Evolutionary conservation across 306 rosid genomes (phyloP), one percentile per base, ranked within the genome.

Genomic region (Quercus robur): DNA sequence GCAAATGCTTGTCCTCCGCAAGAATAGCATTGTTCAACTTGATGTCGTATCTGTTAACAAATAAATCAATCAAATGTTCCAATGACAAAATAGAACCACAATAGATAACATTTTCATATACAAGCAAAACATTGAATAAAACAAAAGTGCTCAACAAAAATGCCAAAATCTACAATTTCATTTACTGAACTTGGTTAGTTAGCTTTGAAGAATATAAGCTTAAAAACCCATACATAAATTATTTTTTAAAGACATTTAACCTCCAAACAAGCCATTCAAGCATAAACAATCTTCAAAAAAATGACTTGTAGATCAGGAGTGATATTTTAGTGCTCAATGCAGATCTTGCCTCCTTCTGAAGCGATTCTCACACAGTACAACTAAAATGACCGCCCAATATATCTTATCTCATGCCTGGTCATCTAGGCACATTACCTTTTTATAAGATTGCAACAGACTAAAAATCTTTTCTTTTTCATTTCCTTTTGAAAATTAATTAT

Each of bases 1-100:
- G 89, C 76, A 90, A 84, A 86, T 94, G 97, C 84, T 92, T 94
- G 38, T 92, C 98, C 86, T 94, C 97, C 0, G 98, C 94, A 79
- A 94, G 93, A 83, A 91, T 91, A n/a, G 97, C 97, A 83, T 92
- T 71, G 90, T 94, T 92, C 81, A 83, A 78, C 89, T 89, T 87
- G 81, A 92, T 57, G 33, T 80, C 97, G 14, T 89, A 94, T 63
- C 98, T 94, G 94, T 38, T 44, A 63, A 49, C 54, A 46, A 55
- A 81, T 8, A 23, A 66, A 49, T 71, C 49, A 52, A 19, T 3
- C 62, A n/a, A 2, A 28, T 26, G 20, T 55, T 33, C 31, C n/a
- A 25, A 31, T 4, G 31, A 35, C 70, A 64, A 64, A 64, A 28
- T 64, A 64, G 21, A 28, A 64, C 21, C 41, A 28, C 70, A 64